Conservation (phyloP, 345 rosid genomes). For the Syzygium oleosum region DNA sequence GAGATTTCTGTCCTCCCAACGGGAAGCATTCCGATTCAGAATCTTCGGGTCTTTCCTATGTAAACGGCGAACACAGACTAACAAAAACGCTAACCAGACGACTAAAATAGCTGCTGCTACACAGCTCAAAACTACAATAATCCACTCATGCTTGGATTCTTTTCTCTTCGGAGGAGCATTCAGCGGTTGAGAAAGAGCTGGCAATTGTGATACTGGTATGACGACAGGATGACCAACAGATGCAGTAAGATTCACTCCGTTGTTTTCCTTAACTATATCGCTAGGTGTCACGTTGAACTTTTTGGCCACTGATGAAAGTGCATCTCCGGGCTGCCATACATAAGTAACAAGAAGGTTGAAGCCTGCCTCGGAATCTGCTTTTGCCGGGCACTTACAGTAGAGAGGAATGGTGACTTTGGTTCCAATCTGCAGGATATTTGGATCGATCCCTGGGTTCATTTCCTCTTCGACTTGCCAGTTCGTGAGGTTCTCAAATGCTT, state of each 20-base stretch:
- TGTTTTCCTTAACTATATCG: constrained; percentile 28
- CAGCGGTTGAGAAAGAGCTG: constrained; percentile 21
- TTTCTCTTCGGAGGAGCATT: constrained; percentile 6
- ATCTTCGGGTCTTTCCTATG: not conserved
- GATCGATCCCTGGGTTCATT: constrained; percentile 27
- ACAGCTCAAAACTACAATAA: constrained; percentile 8
- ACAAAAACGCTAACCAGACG: constrained; percentile 7
- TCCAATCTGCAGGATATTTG: constrained; percentile 28
- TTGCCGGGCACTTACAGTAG: constrained; percentile 50
- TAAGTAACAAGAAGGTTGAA: constrained; percentile 32
- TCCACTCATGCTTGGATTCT: constrained; percentile 6
- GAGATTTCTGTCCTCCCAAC: constrained; percentile 24
- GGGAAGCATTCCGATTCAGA: constrained; percentile 14
- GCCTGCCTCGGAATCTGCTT: constrained; percentile 16
- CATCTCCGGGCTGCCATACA: constrained; percentile 41
- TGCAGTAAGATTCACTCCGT: constrained; percentile 13
- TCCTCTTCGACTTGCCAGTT: constrained; percentile 25
- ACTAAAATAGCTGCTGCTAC: constrained; percentile 12
- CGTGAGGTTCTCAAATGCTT: constrained; percentile 34
- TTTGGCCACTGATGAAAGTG: constrained; percentile 19
- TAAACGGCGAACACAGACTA: not conserved
- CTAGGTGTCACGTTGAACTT: constrained; percentile 19
- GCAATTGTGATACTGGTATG: constrained; percentile 38
- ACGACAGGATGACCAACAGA: constrained; percentile 27
- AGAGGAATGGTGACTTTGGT: constrained; percentile 35